Evolutionary conservation across 2,329 filamentous ascomycete species (phyloP), one percentile per base, ranked within the genome.

Genomic region (Penicillium sp.): DNA sequence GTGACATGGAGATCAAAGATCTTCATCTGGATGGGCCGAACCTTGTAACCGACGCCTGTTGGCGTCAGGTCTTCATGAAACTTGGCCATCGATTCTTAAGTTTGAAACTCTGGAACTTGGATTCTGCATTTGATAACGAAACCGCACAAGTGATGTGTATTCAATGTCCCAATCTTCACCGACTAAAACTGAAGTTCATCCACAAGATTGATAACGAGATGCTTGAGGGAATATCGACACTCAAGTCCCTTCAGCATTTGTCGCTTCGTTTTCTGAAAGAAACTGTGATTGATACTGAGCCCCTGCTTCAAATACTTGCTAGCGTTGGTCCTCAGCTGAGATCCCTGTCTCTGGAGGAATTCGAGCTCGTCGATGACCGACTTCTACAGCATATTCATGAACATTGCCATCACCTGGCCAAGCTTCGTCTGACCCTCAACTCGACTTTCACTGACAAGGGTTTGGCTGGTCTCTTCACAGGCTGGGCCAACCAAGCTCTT

Each of bases 11-110:
- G 8, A 78, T 97, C n/a, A 82, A 85, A 56, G 81, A 84, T 52
- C 79, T 97, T 40, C 89, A 91, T 59, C 80, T 97, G 0, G 87
- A 94, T 59, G 90, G 91, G 10, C 85, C 90, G 9, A 97, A 96
- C 61, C 83, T 97, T 0, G 78, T 97, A 14, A 86, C 87, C 9
- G 86, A 94, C 56, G 77, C 81, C 4, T 85, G 84, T 67, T 97
- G 92, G 92, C 79, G 82, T 47, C 78, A 82, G 45, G 85, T 89
- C 45, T 83, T 97, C 50, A 74, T 76, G 11, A 78, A 80, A 47
- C 85, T 88, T 55, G 92, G 91, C 10, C 63, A 76, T 8, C 72
- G 81, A 19, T 79, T 97, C 11, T 82, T 85, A 62, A 79, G 80
- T 0, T 72, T 97, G 18, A 89, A 91, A 64, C 80, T 97, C 2